phyloP scores from a whole-genome alignment of 2,329 filamentous ascomycete species.

The Neopestalotiopsis sp. region DNA sequence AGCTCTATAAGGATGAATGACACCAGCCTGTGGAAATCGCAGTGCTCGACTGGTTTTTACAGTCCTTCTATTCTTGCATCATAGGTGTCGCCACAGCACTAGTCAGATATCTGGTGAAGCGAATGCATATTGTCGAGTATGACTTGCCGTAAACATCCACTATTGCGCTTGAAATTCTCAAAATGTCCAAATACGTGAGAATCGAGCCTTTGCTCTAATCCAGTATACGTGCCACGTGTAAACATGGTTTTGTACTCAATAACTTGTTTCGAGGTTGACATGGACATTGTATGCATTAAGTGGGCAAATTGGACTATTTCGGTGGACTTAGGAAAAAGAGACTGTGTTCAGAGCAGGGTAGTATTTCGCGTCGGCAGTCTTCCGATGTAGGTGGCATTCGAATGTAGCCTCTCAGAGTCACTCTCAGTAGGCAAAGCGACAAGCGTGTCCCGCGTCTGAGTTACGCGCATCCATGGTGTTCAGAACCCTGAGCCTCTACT shows the following conservation, averaged over 20 bases:
- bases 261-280: not conserved
- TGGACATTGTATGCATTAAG: slow-evolving; percentile 12
- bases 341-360: not conserved
- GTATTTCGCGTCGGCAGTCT: not conserved
- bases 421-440: not conserved
- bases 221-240: not conserved
- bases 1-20: slow-evolving; percentile 9
- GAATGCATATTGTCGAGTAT: not conserved
- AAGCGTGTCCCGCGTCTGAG: not conserved
- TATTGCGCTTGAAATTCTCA: not conserved
- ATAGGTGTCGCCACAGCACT: not conserved
- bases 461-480: not conserved
- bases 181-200: not conserved
- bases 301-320: slow-evolving; percentile 14
- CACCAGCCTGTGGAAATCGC: slow-evolving; percentile 1
- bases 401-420: not conserved
- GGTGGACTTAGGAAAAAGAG: not conserved
- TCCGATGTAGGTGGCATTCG: not conserved
- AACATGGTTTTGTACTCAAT: not conserved
- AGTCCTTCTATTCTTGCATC: not conserved
- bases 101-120: not conserved
- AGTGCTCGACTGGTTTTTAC: not conserved
- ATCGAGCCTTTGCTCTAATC: not conserved
- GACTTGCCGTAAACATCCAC: not conserved
- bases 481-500: not conserved